Conservation (phyloP, 208 protist species). For the Tritrichomonas musculus region DNA sequence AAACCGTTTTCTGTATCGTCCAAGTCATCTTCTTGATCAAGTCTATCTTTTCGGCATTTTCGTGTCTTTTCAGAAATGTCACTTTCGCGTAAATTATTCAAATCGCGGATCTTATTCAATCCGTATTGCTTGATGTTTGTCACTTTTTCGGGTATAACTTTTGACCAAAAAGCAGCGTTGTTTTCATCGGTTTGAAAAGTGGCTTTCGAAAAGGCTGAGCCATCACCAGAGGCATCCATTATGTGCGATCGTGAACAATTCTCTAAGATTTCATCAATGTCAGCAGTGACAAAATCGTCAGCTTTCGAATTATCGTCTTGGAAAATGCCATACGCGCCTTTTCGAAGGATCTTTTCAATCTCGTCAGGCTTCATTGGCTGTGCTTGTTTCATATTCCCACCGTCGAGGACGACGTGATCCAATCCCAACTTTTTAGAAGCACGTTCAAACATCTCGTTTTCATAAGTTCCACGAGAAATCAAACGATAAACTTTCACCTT, state of each 20-base stretch:
- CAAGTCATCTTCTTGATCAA: not conserved
- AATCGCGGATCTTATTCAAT: too few relatives aligned
- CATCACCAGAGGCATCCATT: not conserved
- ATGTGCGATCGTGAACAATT: not conserved
- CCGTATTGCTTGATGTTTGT: not conserved
- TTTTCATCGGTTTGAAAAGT: not conserved
- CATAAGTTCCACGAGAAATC: conserved; percentile 75
- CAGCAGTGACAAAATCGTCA: not conserved
- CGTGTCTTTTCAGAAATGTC: not conserved
- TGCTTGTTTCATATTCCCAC: not conserved
- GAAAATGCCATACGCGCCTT: not conserved
- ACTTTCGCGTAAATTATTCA: too few relatives aligned
- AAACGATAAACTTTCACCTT: conserved; percentile 82
- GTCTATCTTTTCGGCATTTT: not conserved
- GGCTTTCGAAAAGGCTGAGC: not conserved
- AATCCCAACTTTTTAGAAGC: conserved; percentile 72
- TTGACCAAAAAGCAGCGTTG: not conserved
- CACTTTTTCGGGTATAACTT: not conserved
- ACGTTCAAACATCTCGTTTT: conserved; percentile 75
- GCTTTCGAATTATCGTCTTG: not conserved
- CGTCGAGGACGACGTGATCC: conserved; percentile 62
- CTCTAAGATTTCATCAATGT: not conserved
- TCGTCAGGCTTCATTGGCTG: conserved; percentile 2
- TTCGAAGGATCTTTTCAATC: conserved; percentile 21
- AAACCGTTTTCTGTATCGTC: too few relatives aligned